Conservation (phyloP, 1,139 yeast species). For the Diutina scorzettiae region DNA sequence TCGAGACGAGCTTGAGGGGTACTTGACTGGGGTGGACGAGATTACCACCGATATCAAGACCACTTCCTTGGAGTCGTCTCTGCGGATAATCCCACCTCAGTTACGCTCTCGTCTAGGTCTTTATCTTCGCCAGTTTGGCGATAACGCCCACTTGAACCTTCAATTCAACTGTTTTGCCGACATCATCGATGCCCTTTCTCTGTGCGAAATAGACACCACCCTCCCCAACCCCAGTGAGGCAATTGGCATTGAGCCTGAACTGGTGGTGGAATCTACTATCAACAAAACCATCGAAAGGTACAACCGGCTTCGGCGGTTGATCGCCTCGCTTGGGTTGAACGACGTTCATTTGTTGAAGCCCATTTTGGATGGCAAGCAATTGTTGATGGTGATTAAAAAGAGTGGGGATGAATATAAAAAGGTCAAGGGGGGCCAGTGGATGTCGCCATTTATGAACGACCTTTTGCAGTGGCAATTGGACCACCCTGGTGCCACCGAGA, state of each 20-base stretch:
- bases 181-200: background rate
- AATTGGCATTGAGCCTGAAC: background rate
- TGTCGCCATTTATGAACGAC: constrained; percentile 41
- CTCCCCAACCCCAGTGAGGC: background rate
- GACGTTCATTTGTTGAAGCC: constrained; percentile 38
- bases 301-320: constrained; percentile 10
- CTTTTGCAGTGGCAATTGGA: constrained; percentile 68
- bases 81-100: constrained; percentile 14
- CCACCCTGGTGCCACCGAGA: constrained; percentile 41
- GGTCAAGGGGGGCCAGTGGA: constrained; percentile 76
- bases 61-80: constrained; percentile 11
- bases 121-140: constrained; percentile 41
- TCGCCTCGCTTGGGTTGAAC: constrained; percentile 21
- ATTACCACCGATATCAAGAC: constrained; percentile 11
- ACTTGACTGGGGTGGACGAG: constrained; percentile 12
- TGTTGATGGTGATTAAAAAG: constrained; percentile 35
- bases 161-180: constrained; percentile 10
- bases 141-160: constrained; percentile 26
- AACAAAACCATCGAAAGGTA: constrained; percentile 3
- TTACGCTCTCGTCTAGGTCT: constrained; percentile 55
- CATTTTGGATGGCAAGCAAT: constrained; percentile 57
- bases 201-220: background rate
- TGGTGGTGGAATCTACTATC: constrained; percentile 4
- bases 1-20: background rate
- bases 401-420: background rate